Evolutionary conservation across 2,329 filamentous ascomycete genomes (phyloP).

Genomic region (Aspergillus sergii): DNA sequence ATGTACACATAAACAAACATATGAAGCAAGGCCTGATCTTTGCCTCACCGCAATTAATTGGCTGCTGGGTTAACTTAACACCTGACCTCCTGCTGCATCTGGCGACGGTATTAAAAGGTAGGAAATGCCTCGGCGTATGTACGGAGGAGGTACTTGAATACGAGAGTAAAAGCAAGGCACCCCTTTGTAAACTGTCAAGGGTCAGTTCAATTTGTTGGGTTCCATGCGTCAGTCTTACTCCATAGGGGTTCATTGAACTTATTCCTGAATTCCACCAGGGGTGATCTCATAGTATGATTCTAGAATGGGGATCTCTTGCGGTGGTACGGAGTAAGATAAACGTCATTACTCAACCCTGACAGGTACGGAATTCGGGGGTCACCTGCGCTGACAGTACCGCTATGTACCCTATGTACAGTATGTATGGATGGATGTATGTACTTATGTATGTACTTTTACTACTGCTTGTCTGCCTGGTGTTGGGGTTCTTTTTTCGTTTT

Average conservation of each 20-base stretch:
- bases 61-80: not conserved
- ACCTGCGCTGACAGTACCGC: not conserved
- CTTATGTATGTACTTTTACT: not conserved
- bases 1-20: not conserved
- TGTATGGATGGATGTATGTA: not conserved
- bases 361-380: not conserved
- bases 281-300: not conserved
- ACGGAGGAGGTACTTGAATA: not conserved
- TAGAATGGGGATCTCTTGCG: not conserved
- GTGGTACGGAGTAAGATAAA: not conserved
- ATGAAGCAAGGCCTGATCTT: not conserved
- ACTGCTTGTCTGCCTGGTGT: not conserved
- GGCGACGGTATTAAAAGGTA: not conserved
- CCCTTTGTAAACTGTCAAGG: not conserved
- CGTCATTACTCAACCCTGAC: not conserved
- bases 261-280: not conserved
- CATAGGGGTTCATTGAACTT: not conserved
- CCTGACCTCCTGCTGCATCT: constrained; percentile 11
- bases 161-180: not conserved
- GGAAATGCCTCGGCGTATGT: not conserved
- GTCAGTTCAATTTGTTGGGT: not conserved
- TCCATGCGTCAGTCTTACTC: not conserved
- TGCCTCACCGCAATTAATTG: not conserved
- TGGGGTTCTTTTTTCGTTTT: not conserved
- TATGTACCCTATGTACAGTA: not conserved